phyloP scores from a whole-genome alignment of 2,329 filamentous ascomycete species.

The Fusarium subtropicale region DNA sequence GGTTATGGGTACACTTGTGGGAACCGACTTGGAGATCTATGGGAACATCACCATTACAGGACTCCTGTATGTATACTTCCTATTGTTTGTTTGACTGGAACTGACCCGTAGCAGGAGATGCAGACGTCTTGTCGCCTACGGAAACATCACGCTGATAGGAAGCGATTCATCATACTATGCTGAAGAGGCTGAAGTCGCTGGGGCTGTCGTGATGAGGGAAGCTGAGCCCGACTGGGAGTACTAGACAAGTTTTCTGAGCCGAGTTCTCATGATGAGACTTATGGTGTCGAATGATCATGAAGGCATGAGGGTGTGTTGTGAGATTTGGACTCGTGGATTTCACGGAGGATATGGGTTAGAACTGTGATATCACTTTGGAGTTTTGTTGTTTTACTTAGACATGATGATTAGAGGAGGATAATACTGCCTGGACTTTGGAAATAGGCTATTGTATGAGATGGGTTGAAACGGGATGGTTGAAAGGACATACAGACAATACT shows the following conservation, averaged over 20 bases:
- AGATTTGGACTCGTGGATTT: background rate
- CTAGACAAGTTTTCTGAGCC: conserved; percentile 24
- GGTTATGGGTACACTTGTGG: conserved; percentile 57
- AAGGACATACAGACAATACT: background rate
- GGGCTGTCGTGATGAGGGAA: conserved; percentile 57
- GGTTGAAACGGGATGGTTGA: conserved; percentile 3
- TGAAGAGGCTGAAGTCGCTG: conserved; percentile 57
- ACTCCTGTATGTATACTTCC: conserved; percentile 52
- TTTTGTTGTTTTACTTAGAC: conserved; percentile 7
- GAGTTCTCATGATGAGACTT: too few species aligned
- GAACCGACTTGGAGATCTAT: conserved; percentile 59
- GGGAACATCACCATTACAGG: conserved; percentile 60
- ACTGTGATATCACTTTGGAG: conserved; percentile 9
- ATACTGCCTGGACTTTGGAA: background rate
- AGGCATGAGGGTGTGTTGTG: background rate
- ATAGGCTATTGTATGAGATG: background rate
- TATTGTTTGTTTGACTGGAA: conserved; percentile 1
- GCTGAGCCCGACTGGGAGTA: conserved; percentile 57
- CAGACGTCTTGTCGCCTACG: conserved; percentile 58
- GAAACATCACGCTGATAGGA: conserved; percentile 60
- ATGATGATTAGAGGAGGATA: background rate
- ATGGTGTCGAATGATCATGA: background rate
- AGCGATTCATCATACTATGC: conserved; percentile 58
- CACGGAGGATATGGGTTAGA: background rate
- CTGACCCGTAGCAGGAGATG: conserved; percentile 52